Conservation (phyloP, 73 alveolate genomes). For the Urostyla sp. region DNA sequence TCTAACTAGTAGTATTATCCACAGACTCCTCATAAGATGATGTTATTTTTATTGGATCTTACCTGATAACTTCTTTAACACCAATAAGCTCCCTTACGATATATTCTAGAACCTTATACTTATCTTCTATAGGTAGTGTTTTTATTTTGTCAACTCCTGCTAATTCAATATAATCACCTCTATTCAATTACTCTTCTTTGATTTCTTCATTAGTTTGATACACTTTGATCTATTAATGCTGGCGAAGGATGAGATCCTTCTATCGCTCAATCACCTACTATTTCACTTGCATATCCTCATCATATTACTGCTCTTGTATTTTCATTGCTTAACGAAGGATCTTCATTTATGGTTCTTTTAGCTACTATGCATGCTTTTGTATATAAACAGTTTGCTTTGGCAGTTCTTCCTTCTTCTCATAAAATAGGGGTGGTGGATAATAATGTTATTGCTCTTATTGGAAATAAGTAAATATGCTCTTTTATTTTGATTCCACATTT, state of each 20-base stretch:
- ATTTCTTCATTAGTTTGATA: not conserved
- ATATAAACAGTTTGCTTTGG: slow-evolving; percentile 33
- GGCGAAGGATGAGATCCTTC: slow-evolving; percentile 40
- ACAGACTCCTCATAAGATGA: not conserved
- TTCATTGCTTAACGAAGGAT: slow-evolving; percentile 29
- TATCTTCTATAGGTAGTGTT: slow-evolving; percentile 1
- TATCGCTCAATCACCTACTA: slow-evolving; percentile 15
- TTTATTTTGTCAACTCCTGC: slow-evolving; percentile 24
- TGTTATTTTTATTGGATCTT: not conserved
- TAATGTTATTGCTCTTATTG: slow-evolving; percentile 16
- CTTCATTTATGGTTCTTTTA: slow-evolving; percentile 10
- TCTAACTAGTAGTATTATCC: not conserved
- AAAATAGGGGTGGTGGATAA: slow-evolving; percentile 64
- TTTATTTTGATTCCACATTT: not conserved
- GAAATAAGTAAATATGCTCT: not conserved
- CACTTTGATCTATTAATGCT: slow-evolving; percentile 5
- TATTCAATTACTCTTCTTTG: not conserved
- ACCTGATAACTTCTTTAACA: not conserved
- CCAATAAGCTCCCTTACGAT: slow-evolving; percentile 37
- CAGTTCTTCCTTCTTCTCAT: slow-evolving; percentile 19
- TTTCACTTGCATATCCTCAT: slow-evolving; percentile 28
- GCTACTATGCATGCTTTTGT: slow-evolving; percentile 13
- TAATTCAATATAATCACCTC: slow-evolving; percentile 21
- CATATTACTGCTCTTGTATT: not conserved
- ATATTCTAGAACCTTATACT: slow-evolving; percentile 40